These are phyloP conservation scores for Pterulicium gracile DNA, from an alignment of 1,284 basidiomycete species.

Conservation along the genomic window DNA sequence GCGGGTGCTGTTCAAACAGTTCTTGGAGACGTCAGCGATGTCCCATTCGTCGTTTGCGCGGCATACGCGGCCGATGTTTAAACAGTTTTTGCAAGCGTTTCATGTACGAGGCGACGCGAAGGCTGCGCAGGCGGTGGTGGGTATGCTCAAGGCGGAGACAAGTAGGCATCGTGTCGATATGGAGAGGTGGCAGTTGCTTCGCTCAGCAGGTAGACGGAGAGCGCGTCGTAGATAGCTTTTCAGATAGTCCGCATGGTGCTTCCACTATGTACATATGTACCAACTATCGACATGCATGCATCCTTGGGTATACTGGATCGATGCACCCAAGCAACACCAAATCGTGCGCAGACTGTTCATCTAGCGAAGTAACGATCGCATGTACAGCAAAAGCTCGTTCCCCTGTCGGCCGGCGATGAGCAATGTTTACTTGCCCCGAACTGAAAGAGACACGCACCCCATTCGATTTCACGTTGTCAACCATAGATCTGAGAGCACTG, in stretches of 20 bases:
- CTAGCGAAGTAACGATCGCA: no score
- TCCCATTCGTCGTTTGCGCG: conserved; percentile 43
- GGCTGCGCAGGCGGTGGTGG: conserved; percentile 42
- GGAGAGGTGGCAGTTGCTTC: background rate
- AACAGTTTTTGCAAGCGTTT: conserved; percentile 59
- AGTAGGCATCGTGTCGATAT: background rate
- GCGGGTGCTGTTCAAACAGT: conserved; percentile 46
- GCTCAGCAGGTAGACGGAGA: background rate
- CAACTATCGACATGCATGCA: no score
- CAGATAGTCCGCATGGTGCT: no score
- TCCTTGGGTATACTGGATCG: no score
- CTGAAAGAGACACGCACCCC: conserved; percentile 11
- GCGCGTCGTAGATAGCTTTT: no score
- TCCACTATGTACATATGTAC: no score
- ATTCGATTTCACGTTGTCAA: background rate
- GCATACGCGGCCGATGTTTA: conserved; percentile 55
- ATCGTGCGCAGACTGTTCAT: no score
- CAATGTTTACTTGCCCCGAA: background rate
- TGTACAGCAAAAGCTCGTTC: background rate
- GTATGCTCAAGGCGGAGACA: conserved; percentile 38
- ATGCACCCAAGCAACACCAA: no score
- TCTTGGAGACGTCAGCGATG: conserved; percentile 26
- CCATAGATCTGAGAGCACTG: background rate
- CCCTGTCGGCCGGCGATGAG: background rate
- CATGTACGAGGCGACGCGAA: conserved; percentile 37